phyloP scores from a whole-genome alignment of 805 yeast genomes.

The Candida alai region DNA sequence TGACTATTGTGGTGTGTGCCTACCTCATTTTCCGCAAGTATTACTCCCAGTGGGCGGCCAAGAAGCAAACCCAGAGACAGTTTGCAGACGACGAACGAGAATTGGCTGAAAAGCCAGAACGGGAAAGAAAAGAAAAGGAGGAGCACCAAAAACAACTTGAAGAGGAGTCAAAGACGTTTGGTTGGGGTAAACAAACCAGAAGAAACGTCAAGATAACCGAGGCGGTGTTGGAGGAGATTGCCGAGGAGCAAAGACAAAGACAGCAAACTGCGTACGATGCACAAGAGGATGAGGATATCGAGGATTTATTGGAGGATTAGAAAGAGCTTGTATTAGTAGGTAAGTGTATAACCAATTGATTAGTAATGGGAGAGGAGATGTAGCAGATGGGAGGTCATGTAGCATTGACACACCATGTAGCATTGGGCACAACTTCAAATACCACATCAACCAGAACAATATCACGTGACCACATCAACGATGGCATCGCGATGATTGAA shows the following conservation, averaged over 20 bases:
- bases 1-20: constrained; percentile 56
- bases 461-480: too few relatives aligned
- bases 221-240: constrained; percentile 46
- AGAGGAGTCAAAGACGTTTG: constrained; percentile 50
- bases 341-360: too few relatives aligned
- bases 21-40: constrained; percentile 57
- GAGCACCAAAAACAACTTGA: constrained; percentile 26
- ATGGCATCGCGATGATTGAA: too few relatives aligned
- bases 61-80: constrained; percentile 47
- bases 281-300: constrained; percentile 63
- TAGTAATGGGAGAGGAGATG: too few relatives aligned
- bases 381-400: too few relatives aligned
- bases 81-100: constrained; percentile 45
- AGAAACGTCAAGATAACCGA: constrained; percentile 53
- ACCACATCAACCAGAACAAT: too few relatives aligned
- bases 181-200: constrained; percentile 81
- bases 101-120: constrained; percentile 33
- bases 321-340: too few relatives aligned
- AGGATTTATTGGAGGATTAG: constrained; percentile 60
- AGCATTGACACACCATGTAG: too few relatives aligned
- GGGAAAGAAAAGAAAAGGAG: constrained; percentile 33
- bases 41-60: constrained; percentile 53
- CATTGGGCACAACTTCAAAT: too few relatives aligned
- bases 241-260: constrained; percentile 35
- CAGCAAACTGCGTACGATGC: constrained; percentile 45